Percentiles rank a stretch among this genome's conserved stretches.
phyloP scores from a whole-genome alignment of 495 filamentous ascomycete genomes.

The Penicillium herquei region DNA sequence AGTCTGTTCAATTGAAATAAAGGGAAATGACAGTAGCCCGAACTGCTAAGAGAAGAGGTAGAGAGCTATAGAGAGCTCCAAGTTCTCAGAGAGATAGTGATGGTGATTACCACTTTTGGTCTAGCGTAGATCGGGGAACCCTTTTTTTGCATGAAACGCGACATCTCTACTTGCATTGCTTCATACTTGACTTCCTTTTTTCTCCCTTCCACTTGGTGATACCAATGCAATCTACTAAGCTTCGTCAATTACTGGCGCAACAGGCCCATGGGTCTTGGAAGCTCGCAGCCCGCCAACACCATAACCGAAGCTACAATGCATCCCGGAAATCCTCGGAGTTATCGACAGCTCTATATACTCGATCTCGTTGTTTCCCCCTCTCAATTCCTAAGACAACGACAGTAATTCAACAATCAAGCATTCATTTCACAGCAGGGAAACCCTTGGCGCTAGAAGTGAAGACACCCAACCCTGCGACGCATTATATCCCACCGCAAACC shows the following conservation, averaged over 20 bases:
- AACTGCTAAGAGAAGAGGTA: no score
- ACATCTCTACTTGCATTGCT: no score
- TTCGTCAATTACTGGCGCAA: background rate
- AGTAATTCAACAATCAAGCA: background rate
- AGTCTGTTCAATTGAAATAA: no score
- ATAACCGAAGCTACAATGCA: background rate
- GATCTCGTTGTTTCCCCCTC: background rate
- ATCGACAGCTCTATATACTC: background rate
- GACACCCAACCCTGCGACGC: conserved; percentile 10
- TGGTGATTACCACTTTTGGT: no score
- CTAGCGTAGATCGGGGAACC: conserved; percentile 7
- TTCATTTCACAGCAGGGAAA: conserved; percentile 9
- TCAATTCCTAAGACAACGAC: background rate
- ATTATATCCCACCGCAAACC: conserved; percentile 67
- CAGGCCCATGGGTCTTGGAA: background rate
- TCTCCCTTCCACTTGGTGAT: background rate
- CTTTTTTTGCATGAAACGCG: conserved; percentile 57
- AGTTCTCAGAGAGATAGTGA: no score
- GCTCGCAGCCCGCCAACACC: background rate
- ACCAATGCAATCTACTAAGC: background rate
- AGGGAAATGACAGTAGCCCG: no score
- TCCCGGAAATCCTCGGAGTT: background rate
- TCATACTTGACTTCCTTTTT: no score
- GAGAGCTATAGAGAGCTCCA: no score
- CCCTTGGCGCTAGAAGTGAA: conserved; percentile 1